phyloP scores from a whole-genome alignment of 345 rosid genomes.

The Hirschfeldia incana region DNA sequence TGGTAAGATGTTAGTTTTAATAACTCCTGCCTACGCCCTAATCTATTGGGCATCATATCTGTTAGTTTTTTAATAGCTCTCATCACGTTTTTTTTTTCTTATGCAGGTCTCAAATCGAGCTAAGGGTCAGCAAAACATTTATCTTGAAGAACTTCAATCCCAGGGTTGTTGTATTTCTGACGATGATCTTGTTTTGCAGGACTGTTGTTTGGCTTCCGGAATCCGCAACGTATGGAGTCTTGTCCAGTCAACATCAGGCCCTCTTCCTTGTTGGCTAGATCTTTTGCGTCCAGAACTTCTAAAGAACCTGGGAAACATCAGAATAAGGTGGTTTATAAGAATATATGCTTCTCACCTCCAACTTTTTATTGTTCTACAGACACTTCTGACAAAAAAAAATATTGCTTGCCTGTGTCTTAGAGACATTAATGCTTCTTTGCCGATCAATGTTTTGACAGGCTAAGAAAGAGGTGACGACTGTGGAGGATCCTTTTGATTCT shows the following conservation, averaged over 20 bases:
- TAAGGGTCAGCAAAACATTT: constrained; percentile 51
- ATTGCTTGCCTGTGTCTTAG: constrained; percentile 7
- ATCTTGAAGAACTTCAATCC: constrained; percentile 2
- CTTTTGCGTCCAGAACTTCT: constrained; percentile 71
- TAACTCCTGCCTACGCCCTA: not conserved
- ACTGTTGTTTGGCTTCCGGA: constrained; percentile 29
- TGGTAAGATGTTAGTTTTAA: constrained; percentile 42
- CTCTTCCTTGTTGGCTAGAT: constrained; percentile 49
- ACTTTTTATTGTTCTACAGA: not conserved
- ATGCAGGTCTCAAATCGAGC: constrained; percentile 53
- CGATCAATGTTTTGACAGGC: constrained; percentile 45
- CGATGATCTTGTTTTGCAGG: constrained; percentile 49
- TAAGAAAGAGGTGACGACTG: constrained; percentile 71
- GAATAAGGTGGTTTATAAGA: constrained; percentile 50
- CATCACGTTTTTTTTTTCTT: constrained; percentile 18
- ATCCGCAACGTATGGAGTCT: constrained; percentile 28
- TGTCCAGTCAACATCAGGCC: constrained; percentile 19
- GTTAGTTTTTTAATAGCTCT: constrained; percentile 40
- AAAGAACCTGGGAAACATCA: constrained; percentile 43
- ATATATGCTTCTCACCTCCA: not conserved
- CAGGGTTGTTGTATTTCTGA: constrained; percentile 21
- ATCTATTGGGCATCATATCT: constrained; percentile 15
- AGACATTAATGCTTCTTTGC: constrained; percentile 10
- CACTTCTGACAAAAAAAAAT: not conserved
- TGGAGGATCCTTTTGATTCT: constrained; percentile 96